Conservation (phyloP, 1,284 basidiomycete species). For the Leccinum colubrinum region DNA sequence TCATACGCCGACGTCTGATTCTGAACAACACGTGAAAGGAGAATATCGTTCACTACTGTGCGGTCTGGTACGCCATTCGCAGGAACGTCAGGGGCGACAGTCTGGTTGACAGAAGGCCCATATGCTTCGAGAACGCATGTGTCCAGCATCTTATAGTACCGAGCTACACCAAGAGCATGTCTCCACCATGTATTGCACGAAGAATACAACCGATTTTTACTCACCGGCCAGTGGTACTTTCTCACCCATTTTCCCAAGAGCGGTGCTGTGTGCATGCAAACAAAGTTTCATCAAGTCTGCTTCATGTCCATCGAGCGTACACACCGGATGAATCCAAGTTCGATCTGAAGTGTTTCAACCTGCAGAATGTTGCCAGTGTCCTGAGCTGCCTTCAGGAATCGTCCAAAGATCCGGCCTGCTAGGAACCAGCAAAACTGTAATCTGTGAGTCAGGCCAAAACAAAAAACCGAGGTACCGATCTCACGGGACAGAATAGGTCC, state of each 20-base stretch:
- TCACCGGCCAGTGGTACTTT: conserved; percentile 60
- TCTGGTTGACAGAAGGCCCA: conserved; percentile 22
- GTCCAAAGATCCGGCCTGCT: conserved; percentile 59
- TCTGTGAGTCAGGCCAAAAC: neutral
- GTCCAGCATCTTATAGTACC: conserved; percentile 63
- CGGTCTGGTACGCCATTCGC: conserved; percentile 6
- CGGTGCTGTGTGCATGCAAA: conserved; percentile 40
- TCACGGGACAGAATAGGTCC: conserved; percentile 10
- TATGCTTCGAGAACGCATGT: conserved; percentile 37
- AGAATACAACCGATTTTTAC: conserved; percentile 15
- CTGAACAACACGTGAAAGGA: conserved; percentile 17
- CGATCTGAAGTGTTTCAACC: conserved; percentile 51
- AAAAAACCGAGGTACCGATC: neutral
- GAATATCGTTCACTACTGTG: conserved; percentile 10
- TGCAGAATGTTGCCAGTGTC: conserved; percentile 53
- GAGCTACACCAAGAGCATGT: conserved; percentile 35
- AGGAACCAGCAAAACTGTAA: conserved; percentile 69
- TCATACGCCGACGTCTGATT: conserved; percentile 10
- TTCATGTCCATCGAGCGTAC: conserved; percentile 24
- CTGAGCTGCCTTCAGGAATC: conserved; percentile 59
- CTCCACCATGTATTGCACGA: neutral
- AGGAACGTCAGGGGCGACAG: conserved; percentile 4
- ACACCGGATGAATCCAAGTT: conserved; percentile 65
- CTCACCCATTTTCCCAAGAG: conserved; percentile 59
- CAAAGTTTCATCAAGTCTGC: neutral